A percentile compares a stretch with the other conserved stretches of the same genome.
These are phyloP conservation scores for Digitaria exilis DNA, from an alignment of 202 grass and related monocot species.

Conservation along the genomic window DNA sequence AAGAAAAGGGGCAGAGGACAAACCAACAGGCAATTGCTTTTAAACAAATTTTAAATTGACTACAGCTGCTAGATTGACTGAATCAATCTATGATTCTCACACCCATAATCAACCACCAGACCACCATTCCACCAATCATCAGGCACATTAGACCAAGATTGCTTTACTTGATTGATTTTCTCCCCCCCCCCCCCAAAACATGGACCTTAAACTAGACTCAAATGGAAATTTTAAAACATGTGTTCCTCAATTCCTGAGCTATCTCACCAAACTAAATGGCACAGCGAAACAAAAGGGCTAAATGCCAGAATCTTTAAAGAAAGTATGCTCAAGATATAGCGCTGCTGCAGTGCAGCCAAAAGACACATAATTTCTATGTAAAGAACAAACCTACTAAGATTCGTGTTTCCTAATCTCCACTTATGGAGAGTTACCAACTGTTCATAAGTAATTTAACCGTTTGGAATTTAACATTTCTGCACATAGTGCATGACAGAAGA, in stretches of 20 bases:
- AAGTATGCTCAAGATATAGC: neutral
- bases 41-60: slow-evolving; percentile 36
- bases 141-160: slow-evolving; percentile 10
- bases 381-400: neutral
- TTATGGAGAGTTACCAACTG: neutral
- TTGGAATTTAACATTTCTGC: neutral
- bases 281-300: slow-evolving; percentile 24
- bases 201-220: neutral
- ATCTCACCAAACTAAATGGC: neutral
- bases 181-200: slow-evolving; percentile 17
- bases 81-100: slow-evolving; percentile 36
- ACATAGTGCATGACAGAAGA: neutral
- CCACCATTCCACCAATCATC: slow-evolving; percentile 35
- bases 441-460: neutral
- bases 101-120: slow-evolving; percentile 24
- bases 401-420: neutral
- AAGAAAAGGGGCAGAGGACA: slow-evolving; percentile 30
- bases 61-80: slow-evolving; percentile 33
- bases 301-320: neutral
- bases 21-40: neutral
- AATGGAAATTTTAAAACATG: neutral
- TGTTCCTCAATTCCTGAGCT: neutral
- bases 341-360: neutral
- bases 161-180: neutral
- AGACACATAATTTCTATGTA: neutral